Conservation (phyloP, 1,284 basidiomycete genomes). For the Leccinum griseonigrum region DNA sequence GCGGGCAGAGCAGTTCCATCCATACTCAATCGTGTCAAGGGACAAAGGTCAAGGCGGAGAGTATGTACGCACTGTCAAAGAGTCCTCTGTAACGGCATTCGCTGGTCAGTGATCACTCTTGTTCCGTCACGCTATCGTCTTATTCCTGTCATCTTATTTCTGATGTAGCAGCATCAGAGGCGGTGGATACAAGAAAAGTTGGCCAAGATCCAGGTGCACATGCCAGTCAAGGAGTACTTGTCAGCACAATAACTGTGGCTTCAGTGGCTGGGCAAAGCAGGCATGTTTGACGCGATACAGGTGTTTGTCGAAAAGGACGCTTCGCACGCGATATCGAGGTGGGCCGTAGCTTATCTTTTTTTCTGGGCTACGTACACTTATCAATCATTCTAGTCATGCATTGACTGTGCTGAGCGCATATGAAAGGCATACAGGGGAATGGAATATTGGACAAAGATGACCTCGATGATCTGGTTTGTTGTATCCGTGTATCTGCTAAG, state of each 20-base stretch:
- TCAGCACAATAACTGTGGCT: conserved; percentile 87
- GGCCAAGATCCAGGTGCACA: conserved; percentile 66
- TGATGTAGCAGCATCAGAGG: conserved; percentile 29
- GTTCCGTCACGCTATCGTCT: too few relatives aligned
- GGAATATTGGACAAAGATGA: conserved; percentile 71
- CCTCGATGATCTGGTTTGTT: conserved; percentile 68
- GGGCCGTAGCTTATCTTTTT: conserved; percentile 33
- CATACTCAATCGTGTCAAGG: conserved; percentile 24
- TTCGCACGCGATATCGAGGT: conserved; percentile 86
- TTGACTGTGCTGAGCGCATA: conserved; percentile 56
- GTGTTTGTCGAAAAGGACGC: conserved; percentile 96
- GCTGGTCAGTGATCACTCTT: conserved; percentile 23
- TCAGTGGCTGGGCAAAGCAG: conserved; percentile 78
- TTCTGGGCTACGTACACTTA: background rate
- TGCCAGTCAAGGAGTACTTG: conserved; percentile 86
- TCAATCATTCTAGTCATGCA: conserved; percentile 60
- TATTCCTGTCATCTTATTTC: background rate
- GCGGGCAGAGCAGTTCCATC: conserved; percentile 28
- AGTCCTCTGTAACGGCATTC: conserved; percentile 32
- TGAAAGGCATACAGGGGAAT: conserved; percentile 60
- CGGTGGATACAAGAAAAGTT: conserved; percentile 68
- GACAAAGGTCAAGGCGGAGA: conserved; percentile 1
- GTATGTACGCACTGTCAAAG: conserved; percentile 26
- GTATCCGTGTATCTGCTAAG: background rate
- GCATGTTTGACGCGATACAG: conserved; percentile 90